phyloP scores from a whole-genome alignment of 2,329 filamentous ascomycete species.

The Claviceps cyperi region DNA sequence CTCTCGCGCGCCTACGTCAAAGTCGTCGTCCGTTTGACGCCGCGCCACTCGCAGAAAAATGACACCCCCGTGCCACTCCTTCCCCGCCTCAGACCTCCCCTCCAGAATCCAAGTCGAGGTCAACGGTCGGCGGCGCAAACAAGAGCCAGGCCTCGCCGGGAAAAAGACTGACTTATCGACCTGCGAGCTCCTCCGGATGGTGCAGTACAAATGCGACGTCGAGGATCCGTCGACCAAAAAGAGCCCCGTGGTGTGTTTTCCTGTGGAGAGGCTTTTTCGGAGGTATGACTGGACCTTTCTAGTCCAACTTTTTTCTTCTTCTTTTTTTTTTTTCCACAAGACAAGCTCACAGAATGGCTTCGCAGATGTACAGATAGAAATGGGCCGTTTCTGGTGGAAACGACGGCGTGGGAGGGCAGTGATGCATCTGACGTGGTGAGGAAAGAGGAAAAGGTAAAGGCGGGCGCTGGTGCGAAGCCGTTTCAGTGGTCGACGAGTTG shows the following conservation, averaged over 20 bases:
- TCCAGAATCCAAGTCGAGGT: constrained; percentile 32
- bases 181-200: constrained; percentile 42
- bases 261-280: constrained; percentile 45
- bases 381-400: constrained; percentile 46
- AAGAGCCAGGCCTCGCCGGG: constrained; percentile 17
- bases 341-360: too few relatives aligned
- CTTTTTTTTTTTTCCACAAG: neutral
- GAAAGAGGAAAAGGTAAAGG: neutral
- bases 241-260: constrained; percentile 39
- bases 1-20: too few relatives aligned
- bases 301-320: neutral
- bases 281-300: constrained; percentile 28
- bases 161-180: constrained; percentile 33
- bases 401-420: constrained; percentile 44
- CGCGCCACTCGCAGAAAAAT: constrained; percentile 20
- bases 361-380: constrained; percentile 40
- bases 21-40: too few relatives aligned
- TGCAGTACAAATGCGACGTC: constrained; percentile 47
- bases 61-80: constrained; percentile 43
- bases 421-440: constrained; percentile 2
- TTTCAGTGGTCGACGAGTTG: constrained; percentile 22
- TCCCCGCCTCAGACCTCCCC: constrained; percentile 36
- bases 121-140: constrained; percentile 39
- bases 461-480: constrained; percentile 7
- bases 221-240: constrained; percentile 29